phyloP scores from a whole-genome alignment of 306 rosid genomes.

The Malus sieversii region DNA sequence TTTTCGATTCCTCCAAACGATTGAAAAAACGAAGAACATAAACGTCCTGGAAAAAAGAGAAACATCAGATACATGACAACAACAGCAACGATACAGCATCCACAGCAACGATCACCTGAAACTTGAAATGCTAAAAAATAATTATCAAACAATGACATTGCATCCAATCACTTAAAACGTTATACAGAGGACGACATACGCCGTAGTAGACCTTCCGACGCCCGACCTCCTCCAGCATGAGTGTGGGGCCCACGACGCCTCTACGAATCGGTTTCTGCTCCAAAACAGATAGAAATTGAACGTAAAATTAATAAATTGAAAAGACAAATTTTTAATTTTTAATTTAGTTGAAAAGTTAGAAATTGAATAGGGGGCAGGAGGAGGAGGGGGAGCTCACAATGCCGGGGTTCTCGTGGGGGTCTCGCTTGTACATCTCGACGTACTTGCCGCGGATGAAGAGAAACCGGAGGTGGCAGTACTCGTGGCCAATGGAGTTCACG shows the following conservation, averaged over 20 bases:
- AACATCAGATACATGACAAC: background rate
- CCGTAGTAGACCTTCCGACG: conserved; percentile 45
- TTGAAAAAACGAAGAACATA: conserved; percentile 66
- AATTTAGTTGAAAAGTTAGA: background rate
- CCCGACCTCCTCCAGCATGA: conserved; percentile 72
- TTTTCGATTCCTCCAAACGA: conserved; percentile 68
- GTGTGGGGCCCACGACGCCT: conserved; percentile 85
- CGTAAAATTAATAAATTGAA: background rate
- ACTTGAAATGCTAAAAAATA: background rate
- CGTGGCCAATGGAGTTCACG: conserved; percentile 72
- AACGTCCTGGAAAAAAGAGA: conserved; percentile 46
- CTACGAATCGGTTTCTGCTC: conserved; percentile 74
- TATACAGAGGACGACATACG: conserved; percentile 30
- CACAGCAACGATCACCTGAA: background rate
- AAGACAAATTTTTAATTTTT: background rate
- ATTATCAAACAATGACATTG: background rate
- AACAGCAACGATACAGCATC: background rate
- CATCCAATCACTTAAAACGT: background rate
- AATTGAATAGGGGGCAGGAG: background rate
- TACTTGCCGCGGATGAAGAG: conserved; percentile 64
- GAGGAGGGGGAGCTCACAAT: conserved; percentile 37
- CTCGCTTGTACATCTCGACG: conserved; percentile 76
- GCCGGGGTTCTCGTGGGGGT: conserved; percentile 70
- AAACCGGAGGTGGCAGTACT: conserved; percentile 67
- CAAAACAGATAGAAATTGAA: background rate